Base-by-base conservation (phyloP, 192 early-diverging fungal genomes). In the Coemansia reversa region DNA sequence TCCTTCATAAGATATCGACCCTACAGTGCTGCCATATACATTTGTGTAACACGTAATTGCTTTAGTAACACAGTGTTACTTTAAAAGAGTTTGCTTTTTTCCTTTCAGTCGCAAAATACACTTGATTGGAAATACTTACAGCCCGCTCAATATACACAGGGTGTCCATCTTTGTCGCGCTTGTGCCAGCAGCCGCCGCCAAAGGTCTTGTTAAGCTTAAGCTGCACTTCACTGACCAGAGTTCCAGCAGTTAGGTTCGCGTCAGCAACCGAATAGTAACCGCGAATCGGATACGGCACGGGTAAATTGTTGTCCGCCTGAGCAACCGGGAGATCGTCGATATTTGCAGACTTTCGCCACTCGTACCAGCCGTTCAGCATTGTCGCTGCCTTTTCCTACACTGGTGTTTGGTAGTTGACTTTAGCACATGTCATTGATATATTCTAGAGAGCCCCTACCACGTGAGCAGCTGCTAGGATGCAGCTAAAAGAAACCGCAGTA, bases 101-200 rank as follows among this genome's bases (percentile, higher is more conserved):
- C 51, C 3, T 23, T 6, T 7, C 24, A 39, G 4, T 39, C 12
- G 35, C 35, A 39, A 11, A 11, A 39, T 39, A 39, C 35, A 39
- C 12, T 39, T 39, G 3, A 12, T 11, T 39, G 9, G 8, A 3
- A 16, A 14, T 23, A 53, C 51, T 53, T 53, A 53, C 94, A 53
- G 95, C 80, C 32, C 88, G 87, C 83, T 98, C 96, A 68, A 97
- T 89, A 70, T 96, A 98, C 53, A 98, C 74, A 4, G 94, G 93
- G 60, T 91, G 86, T 19, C 94, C 96, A 28, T 87, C 80, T 68
- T 89, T 94, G 85, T 98, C 96, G 60, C 83, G 85, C 63, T 94
- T 94, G 82, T 98, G 96, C 60, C 88, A 80, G 79, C 82, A 82
- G 48, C 84, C 85, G 55, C 90, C 90, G 12, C 90, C 90, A 77